Conservation (phyloP, 148 eudicot species). For the Rhododendron williamsianum region DNA sequence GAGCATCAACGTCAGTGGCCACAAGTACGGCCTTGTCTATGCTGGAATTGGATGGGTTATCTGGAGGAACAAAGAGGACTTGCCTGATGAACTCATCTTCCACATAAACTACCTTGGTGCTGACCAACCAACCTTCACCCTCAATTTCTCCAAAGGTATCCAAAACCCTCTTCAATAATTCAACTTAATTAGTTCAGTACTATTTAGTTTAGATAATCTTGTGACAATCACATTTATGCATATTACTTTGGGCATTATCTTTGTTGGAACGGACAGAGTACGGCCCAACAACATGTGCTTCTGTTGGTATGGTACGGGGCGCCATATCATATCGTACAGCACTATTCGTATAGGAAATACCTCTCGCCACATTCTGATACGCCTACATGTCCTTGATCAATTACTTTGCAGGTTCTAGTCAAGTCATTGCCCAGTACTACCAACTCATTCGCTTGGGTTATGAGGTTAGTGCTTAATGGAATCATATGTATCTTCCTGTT, state of each 20-base stretch:
- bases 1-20: constrained; percentile 25
- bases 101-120: constrained; percentile 26
- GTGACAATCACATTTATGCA: not conserved
- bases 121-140: constrained; percentile 24
- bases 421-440: constrained; percentile 45
- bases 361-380: not conserved
- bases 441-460: constrained; percentile 38
- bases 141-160: constrained; percentile 23
- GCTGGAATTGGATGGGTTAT: constrained; percentile 22
- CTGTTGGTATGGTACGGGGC: not conserved
- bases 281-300: not conserved
- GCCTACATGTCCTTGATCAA: not conserved
- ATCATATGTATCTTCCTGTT: not conserved
- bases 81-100: constrained; percentile 21
- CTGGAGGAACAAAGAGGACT: constrained; percentile 24
- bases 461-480: constrained; percentile 22
- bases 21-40: constrained; percentile 21
- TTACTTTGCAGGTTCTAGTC: constrained; percentile 29
- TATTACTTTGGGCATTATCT: not conserved
- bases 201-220: not conserved
- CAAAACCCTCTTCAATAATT: not conserved
- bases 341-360: not conserved
- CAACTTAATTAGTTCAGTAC: not conserved
- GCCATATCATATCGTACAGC: not conserved
- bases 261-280: not conserved